These are phyloP conservation scores for Paramyrothecium roridum DNA, from an alignment of 2,329 filamentous ascomycete genomes.

Conservation along the genomic window DNA sequence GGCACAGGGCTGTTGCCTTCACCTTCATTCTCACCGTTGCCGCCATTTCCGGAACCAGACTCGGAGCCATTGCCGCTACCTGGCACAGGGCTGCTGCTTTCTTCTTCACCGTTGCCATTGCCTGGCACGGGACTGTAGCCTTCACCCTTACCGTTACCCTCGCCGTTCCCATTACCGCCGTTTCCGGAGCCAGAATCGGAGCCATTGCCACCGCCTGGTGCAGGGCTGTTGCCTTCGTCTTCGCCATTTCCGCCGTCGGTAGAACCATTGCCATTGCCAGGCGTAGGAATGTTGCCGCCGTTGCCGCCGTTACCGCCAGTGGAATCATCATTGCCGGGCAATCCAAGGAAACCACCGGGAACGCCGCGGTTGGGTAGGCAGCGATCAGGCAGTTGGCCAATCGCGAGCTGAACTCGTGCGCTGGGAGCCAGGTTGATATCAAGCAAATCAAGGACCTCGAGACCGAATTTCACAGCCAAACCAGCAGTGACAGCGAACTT, in stretches of 20 bases:
- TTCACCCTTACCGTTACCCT: not conserved
- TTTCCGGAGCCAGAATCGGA: not conserved
- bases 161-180: not conserved
- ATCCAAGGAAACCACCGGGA: conserved; percentile 8
- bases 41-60: not conserved
- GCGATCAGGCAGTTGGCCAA: conserved; percentile 9
- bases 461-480: conserved; percentile 15
- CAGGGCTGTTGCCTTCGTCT: not conserved
- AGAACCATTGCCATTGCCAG: not conserved
- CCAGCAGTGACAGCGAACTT: conserved; percentile 18
- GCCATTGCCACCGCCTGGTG: not conserved
- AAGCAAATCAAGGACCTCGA: conserved; percentile 26
- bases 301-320: not conserved
- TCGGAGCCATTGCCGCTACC: too few species aligned
- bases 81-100: too few species aligned
- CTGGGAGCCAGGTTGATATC: conserved; percentile 35
- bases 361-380: conserved; percentile 14
- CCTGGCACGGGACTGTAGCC: not conserved
- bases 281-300: not conserved
- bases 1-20: not conserved
- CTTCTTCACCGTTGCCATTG: not conserved
- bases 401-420: conserved; percentile 33
- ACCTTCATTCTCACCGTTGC: not conserved
- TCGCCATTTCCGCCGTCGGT: not conserved
- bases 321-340: not conserved